Percentiles rank a stretch among this genome's conserved stretches.
Evolutionary conservation across 2,329 filamentous ascomycete species (phyloP).

Genomic region (Aspergillus sp.): DNA sequence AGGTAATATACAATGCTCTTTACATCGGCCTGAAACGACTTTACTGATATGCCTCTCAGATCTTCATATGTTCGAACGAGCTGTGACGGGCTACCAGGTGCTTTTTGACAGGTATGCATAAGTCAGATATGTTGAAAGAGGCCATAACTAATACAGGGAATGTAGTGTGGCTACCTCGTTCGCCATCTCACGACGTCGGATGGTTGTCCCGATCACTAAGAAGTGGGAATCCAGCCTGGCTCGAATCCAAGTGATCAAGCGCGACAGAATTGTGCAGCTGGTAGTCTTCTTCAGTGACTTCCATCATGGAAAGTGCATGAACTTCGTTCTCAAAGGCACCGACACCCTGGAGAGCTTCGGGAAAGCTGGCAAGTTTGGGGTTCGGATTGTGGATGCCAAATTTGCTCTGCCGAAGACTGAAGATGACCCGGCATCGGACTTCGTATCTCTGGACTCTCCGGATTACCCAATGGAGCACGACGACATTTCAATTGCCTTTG

Average conservation of each 20-base stretch:
- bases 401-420: conserved; percentile 73
- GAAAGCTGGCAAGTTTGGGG: conserved; percentile 65
- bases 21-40: neutral
- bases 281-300: conserved; percentile 89
- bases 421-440: conserved; percentile 61
- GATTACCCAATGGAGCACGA: conserved; percentile 92
- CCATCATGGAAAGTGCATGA: conserved; percentile 83
- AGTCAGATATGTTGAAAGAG: neutral
- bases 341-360: conserved; percentile 75
- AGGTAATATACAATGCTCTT: conserved; percentile 26
- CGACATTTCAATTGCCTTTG: conserved; percentile 84
- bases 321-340: conserved; percentile 80
- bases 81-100: conserved; percentile 78
- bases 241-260: conserved; percentile 76
- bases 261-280: conserved; percentile 74
- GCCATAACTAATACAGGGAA: neutral
- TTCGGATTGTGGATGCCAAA: conserved; percentile 86
- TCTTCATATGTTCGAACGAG: conserved; percentile 75
- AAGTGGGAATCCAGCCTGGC: conserved; percentile 86
- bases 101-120: conserved; percentile 63
- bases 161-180: conserved; percentile 67
- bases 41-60: conserved; percentile 47
- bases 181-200: conserved; percentile 78
- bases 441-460: conserved; percentile 81
- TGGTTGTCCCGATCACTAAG: conserved; percentile 92